phyloP scores from a whole-genome alignment of 495 filamentous ascomycete species.

The Xylaria castorea region DNA sequence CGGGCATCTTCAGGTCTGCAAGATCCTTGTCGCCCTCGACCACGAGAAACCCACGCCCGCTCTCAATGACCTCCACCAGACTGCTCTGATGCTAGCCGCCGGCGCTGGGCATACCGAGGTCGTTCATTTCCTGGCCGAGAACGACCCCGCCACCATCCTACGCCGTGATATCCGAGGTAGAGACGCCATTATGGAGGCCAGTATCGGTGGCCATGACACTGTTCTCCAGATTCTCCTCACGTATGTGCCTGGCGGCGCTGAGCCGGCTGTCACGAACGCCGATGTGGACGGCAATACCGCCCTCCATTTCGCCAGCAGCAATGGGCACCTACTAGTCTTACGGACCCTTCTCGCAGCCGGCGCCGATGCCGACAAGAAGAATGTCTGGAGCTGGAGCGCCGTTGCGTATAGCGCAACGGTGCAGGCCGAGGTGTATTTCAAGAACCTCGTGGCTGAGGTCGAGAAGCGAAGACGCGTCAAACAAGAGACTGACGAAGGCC shows the following conservation, averaged over 20 bases:
- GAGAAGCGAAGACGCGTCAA: slow-evolving; percentile 47
- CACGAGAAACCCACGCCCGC: slow-evolving; percentile 67
- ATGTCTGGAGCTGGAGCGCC: slow-evolving; percentile 75
- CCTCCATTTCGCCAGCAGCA: slow-evolving; percentile 70
- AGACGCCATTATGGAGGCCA: slow-evolving; percentile 65
- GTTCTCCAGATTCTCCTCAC: slow-evolving; percentile 65
- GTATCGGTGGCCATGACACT: slow-evolving; percentile 62
- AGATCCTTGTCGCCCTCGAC: slow-evolving; percentile 56
- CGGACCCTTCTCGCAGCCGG: slow-evolving; percentile 73
- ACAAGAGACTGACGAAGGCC: slow-evolving; percentile 40
- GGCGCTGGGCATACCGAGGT: slow-evolving; percentile 63
- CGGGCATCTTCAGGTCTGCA: slow-evolving; percentile 68
- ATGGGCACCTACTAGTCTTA: slow-evolving; percentile 75
- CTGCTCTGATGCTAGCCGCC: slow-evolving; percentile 70
- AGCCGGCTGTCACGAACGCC: slow-evolving; percentile 53
- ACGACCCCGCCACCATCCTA: slow-evolving; percentile 51
- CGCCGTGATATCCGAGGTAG: slow-evolving; percentile 62
- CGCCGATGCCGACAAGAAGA: slow-evolving; percentile 67
- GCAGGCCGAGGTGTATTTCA: slow-evolving; percentile 77
- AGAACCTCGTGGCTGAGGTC: slow-evolving; percentile 66
- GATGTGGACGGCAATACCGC: slow-evolving; percentile 79
- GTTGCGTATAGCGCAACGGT: slow-evolving; percentile 74
- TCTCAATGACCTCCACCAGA: slow-evolving; percentile 74
- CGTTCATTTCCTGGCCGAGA: slow-evolving; percentile 62
- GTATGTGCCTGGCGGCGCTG: slow-evolving; percentile 53